Base-by-base conservation (phyloP, 1,139 yeast species). In the Hemisphaericaspora subhashii region DNA sequence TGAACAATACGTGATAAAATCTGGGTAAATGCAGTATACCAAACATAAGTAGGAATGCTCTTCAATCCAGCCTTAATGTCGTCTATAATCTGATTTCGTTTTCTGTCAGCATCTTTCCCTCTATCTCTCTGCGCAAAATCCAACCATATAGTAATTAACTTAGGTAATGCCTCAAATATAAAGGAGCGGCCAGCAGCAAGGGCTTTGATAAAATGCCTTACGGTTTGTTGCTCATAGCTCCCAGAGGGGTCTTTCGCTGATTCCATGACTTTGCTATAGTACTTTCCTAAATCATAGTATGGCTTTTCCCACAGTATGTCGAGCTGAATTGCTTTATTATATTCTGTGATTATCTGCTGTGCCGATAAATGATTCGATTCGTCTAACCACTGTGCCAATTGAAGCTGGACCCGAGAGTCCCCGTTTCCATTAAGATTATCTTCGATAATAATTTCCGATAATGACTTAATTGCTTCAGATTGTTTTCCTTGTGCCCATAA, bases 401-500 rank as follows among this genome's bases (percentile, higher is more conserved):
- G 81, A 32, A 92, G 64, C 38, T 87, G 86, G 12, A 79, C 77
- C 31, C 71, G 66, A 1, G 87, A 76, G 35, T 66, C 62, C 36
- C 47, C 65, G 47, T 35, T 40, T 28, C 46, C 50, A 15, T 41
- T 45, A 41, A 53, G 52, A 12, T 42, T 40, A 16, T 48, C 44
- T 7, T 53, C 62, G 10, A 43, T 41, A 5, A 62, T 47, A 40
- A 79, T 60, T 47, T 76, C 72, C 46, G 76, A 59, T 35, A 90
- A 66, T 8, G 81, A 72, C 38, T 84, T 80, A 30, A 92, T 73
- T 0, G 98, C 98, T 50, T 89, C 84, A 14, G 92, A 79, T 46
- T 82, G 89, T 46, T 88, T 94, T 1, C 95, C 96, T 55, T 87
- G 89, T 1, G 81, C 83, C 98, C 98, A 92, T 36, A 89, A 61